Percentiles rank a stretch among this genome's conserved stretches.
These are phyloP conservation scores for Carpinus fangiana DNA, from an alignment of 306 rosid species.

Conservation along the genomic window DNA sequence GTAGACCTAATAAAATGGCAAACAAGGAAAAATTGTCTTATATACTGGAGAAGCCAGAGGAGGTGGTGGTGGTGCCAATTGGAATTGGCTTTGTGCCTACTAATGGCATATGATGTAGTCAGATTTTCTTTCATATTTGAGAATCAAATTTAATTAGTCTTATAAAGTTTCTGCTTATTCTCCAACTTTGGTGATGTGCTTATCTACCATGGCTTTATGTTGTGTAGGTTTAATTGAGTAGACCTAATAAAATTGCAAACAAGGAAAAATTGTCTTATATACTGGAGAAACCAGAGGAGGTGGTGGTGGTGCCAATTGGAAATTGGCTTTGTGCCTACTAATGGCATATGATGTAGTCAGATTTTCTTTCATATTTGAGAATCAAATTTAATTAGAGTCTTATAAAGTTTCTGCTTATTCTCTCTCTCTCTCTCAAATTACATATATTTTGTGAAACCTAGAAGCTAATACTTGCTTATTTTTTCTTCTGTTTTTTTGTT, in stretches of 20 bases:
- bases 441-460: neutral
- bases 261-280: neutral
- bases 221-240: neutral
- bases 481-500: neutral
- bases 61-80: neutral
- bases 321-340: neutral
- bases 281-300: neutral
- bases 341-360: neutral
- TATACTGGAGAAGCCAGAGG: neutral
- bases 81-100: neutral
- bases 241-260: too few species aligned
- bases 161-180: neutral
- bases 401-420: neutral
- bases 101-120: neutral
- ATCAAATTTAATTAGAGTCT: neutral
- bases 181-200: neutral
- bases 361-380: neutral
- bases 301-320: neutral
- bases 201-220: neutral
- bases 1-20: too few species aligned
- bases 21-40: neutral
- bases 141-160: neutral
- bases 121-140: neutral
- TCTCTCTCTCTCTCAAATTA: too few species aligned
- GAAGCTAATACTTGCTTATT: neutral